Evolutionary conservation across 2,329 filamentous ascomycete genomes (phyloP), one percentile per base, ranked within the genome.

Genomic region (Plectosphaerella plurivora): DNA sequence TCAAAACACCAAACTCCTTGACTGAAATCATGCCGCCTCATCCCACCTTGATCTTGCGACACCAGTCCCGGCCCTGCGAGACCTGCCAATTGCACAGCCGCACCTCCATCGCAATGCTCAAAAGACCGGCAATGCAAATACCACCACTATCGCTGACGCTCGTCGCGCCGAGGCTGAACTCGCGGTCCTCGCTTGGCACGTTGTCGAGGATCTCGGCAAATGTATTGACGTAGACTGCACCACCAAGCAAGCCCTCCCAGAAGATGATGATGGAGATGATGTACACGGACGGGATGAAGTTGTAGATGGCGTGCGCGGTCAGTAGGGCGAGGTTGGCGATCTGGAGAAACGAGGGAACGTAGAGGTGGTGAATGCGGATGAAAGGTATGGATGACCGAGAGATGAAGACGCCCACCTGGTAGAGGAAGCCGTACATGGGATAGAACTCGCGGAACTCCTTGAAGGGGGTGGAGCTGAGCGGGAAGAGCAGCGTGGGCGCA

Each of bases 401-500:
- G 60, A 97, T 82, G 72, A 97, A 97, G 57, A 97, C 94, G 51
- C 94, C 94, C 3, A 92, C 76, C 73, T 99, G 93, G 69, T 99
- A 97, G 55, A 97, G 86, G 53, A 95, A 92, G 57, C 88, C 88
- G 69, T 99, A 99, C 56, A 93, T 90, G 1, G 93, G 92, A 63
- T 99, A 99, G 68, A 97, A 97, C 33, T 86, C 87, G 41, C 93
- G 86, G 66, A 86, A 94, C 59, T 90, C 82, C 33, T 75, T 72
- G 66, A 97, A 97, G 0, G 94, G 94, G 1, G 89, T 87, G 11
- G 80, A 71, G 1, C 77, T 65, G 1, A 97, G 76, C 0, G 92
- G 91, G 65, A 96, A 99, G 5, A 99, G 81, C 0, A 97, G 76
- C 0, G 91, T 96, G 1, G 94, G 93, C 0, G 91, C 79, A 1